Percentiles rank a stretch among this genome's conserved stretches.
Evolutionary conservation across 2,329 filamentous ascomycete genomes (phyloP).

Genomic region (Pleurostoma richardsiae): DNA sequence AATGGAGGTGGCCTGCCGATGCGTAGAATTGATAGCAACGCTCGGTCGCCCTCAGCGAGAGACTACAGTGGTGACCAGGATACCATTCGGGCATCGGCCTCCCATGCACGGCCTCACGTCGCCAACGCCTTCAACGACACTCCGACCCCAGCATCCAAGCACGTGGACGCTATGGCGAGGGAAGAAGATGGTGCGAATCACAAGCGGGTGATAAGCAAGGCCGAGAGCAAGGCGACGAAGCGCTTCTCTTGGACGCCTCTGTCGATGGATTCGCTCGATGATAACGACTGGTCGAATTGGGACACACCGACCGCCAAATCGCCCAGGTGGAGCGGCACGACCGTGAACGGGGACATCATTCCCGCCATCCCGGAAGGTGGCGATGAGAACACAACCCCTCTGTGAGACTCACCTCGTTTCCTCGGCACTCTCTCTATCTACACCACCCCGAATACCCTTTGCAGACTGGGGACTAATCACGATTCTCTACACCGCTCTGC

Average conservation of each 20-base stretch:
- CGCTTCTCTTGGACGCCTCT: slow-evolving; percentile 57
- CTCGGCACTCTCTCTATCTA: too few relatives aligned
- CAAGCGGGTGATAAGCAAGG: slow-evolving; percentile 21
- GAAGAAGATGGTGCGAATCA: slow-evolving; percentile 20
- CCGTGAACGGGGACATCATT: slow-evolving; percentile 42
- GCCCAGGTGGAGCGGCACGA: slow-evolving; percentile 60
- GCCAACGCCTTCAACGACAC: slow-evolving; percentile 35
- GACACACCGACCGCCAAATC: slow-evolving; percentile 50
- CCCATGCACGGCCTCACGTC: slow-evolving; percentile 33
- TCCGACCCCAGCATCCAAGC: slow-evolving; percentile 13
- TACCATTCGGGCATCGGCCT: slow-evolving; percentile 37
- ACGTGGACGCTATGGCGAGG: slow-evolving; percentile 1
- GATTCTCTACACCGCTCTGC: neutral
- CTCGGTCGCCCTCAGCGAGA: slow-evolving; percentile 19
- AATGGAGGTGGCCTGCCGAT: slow-evolving; percentile 36
- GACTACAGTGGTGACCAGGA: slow-evolving; percentile 31
- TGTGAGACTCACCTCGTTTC: slow-evolving; percentile 33
- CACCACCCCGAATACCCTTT: too few relatives aligned
- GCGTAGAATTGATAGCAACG: slow-evolving; percentile 26
- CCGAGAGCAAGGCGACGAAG: slow-evolving; percentile 38
- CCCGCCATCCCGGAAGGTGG: slow-evolving; percentile 39
- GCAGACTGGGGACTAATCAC: too few relatives aligned
- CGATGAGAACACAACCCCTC: slow-evolving; percentile 38
- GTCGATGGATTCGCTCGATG: slow-evolving; percentile 51
- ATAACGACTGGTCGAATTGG: slow-evolving; percentile 63